Conservation (phyloP, 139 green algal species). For the Medakamo hakoo region DNA sequence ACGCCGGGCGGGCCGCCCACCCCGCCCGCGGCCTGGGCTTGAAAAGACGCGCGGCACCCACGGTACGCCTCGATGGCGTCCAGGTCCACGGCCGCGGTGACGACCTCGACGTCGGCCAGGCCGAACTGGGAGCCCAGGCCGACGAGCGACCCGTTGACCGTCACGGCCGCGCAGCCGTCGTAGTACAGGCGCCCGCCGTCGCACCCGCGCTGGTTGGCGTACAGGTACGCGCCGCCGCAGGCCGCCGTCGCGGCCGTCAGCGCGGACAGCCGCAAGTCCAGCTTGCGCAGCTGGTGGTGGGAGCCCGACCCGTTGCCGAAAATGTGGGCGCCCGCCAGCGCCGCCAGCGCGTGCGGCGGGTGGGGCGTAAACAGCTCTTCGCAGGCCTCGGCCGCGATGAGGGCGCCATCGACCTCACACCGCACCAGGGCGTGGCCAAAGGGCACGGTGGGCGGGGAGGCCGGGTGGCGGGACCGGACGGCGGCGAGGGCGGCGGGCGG, state of each 20-base stretch:
- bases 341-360: constrained; percentile 54
- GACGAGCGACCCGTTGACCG: constrained; percentile 78
- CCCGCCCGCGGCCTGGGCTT: constrained; percentile 49
- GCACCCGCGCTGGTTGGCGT: constrained; percentile 93
- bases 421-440: constrained; percentile 69
- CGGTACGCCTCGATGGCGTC: constrained; percentile 70
- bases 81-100: constrained; percentile 79
- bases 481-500: neutral
- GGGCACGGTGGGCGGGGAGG: constrained; percentile 28
- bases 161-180: constrained; percentile 72
- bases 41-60: constrained; percentile 30
- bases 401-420: constrained; percentile 42
- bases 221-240: constrained; percentile 89
- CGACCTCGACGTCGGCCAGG: constrained; percentile 62
- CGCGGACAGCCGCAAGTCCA: constrained; percentile 56
- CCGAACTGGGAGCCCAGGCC: constrained; percentile 59
- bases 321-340: constrained; percentile 77
- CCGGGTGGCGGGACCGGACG: too few species aligned
- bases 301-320: constrained; percentile 83
- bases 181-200: constrained; percentile 92
- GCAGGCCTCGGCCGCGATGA: constrained; percentile 72
- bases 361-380: constrained; percentile 93
- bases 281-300: constrained; percentile 73
- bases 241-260: constrained; percentile 72
- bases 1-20: neutral